phyloP scores from a whole-genome alignment of 2,329 filamentous ascomycete species.

The Penicillium aurantiogriseum region DNA sequence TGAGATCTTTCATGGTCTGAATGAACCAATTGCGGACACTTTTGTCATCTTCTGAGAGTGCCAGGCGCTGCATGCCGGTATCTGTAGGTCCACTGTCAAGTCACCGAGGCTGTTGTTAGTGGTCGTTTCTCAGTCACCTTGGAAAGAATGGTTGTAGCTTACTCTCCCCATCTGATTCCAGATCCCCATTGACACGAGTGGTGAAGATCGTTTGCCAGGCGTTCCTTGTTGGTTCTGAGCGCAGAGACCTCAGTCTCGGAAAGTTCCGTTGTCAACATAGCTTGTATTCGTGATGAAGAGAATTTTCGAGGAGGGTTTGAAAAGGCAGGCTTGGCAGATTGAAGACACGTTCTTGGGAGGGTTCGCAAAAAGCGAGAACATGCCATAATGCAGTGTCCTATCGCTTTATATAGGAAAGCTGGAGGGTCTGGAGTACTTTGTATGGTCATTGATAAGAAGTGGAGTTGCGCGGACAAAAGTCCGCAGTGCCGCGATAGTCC shows the following conservation, averaged over 20 bases:
- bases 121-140: background rate
- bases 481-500: constrained; percentile 1
- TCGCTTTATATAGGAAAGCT: background rate
- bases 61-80: constrained; percentile 73
- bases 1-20: constrained; percentile 59
- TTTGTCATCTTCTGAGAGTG: constrained; percentile 70
- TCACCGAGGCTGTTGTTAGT: background rate
- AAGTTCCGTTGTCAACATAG: constrained; percentile 45
- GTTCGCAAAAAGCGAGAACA: background rate
- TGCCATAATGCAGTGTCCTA: background rate
- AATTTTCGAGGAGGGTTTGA: background rate
- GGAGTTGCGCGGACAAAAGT: constrained; percentile 7
- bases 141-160: constrained; percentile 34
- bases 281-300: constrained; percentile 15
- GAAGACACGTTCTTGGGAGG: background rate
- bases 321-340: background rate
- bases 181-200: constrained; percentile 65
- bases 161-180: constrained; percentile 67
- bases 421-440: background rate
- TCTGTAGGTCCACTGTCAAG: constrained; percentile 51
- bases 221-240: constrained; percentile 57
- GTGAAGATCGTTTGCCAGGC: constrained; percentile 64
- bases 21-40: constrained; percentile 74
- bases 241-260: constrained; percentile 52
- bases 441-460: constrained; percentile 7